Percentiles rank a stretch among this genome's conserved stretches.
phyloP scores from a whole-genome alignment of 2,329 filamentous ascomycete genomes.

The Pseudocercospora fuligena region DNA sequence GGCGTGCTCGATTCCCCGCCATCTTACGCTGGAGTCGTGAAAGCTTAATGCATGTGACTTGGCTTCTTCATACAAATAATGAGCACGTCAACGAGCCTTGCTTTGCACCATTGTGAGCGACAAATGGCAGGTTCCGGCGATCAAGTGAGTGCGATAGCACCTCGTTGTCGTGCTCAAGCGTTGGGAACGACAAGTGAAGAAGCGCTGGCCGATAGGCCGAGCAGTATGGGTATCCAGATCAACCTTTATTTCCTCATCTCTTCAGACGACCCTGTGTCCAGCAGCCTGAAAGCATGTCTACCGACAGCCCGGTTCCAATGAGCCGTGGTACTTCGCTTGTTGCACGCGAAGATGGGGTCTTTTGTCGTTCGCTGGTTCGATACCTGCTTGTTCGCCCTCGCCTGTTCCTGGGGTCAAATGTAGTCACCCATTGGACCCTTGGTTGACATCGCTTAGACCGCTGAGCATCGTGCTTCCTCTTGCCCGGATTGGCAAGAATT shows the following conservation, averaged over 20 bases:
- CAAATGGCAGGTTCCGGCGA: neutral
- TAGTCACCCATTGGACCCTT: neutral
- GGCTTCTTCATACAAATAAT: neutral
- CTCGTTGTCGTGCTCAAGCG: conserved; percentile 2
- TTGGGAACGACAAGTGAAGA: neutral
- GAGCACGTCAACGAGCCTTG: conserved; percentile 6
- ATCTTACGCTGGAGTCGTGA: neutral
- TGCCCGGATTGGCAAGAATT: neutral
- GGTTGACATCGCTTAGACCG: neutral
- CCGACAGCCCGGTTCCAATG: conserved; percentile 6
- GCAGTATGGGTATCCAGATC: neutral
- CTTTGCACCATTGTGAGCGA: conserved; percentile 1
- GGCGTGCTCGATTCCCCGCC: conserved; percentile 9
- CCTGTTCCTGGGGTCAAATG: neutral
- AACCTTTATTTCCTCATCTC: neutral
- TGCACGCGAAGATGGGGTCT: neutral
- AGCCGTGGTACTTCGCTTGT: neutral
- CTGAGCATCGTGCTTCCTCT: neutral
- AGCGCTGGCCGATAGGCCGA: neutral
- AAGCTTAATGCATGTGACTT: conserved; percentile 1
- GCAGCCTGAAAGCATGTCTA: neutral
- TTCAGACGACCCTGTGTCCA: neutral
- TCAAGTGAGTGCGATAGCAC: neutral
- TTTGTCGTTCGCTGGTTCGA: neutral
- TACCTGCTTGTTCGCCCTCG: neutral